Base-by-base conservation (phyloP, 73 alveolate genomes). In the Paramecium octaurelia region DNA sequence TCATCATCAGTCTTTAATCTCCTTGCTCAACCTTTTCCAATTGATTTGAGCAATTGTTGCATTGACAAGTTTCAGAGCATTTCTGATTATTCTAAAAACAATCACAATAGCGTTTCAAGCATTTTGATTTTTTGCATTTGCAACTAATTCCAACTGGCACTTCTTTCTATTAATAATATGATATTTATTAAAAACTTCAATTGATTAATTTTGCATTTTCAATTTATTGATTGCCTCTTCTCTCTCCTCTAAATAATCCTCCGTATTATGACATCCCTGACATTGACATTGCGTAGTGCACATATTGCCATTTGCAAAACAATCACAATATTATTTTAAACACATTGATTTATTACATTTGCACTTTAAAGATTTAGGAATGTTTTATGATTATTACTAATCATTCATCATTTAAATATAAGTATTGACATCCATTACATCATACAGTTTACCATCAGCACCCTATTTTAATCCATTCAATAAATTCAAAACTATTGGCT, bases 271-370 rank as follows among this genome's bases (percentile, higher is more conserved):
- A 18, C 93, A 86, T 14, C 77, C 93, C 20, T 38, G 44, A 34
- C 93, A 86, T 16, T 86, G 73, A 31, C 93, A 86, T 58, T 86
- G 31, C 29, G 48, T 21, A 20, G 86, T 73, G 31, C 93, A 86
- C 58, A 86, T 18, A 58, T 86, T 73, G 2, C 93, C 93, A 24
- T 58, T 73, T 31, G 93, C 93, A 86, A 86, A 86, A 59, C 93
- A 86, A 38, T 86, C 93, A 10, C 93, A 86, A 34, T 86, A 86
- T n/a, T 58, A 64, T 58, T 86, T 86, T 86, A 86, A 86, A 38
- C 93, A 86, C 43, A 58, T 86, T 1, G 93, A 58, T 57, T 86
- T 86, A 58, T 86, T 86, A 42, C 93, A 86, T 35, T 86, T 86
- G 42, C 93, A 86, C 84, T 64, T 64, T 34, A 64, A 64, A 11